These are phyloP conservation scores for Aspergillus wentii DNA, from an alignment of 495 filamentous ascomycete species.

Conservation along the genomic window DNA sequence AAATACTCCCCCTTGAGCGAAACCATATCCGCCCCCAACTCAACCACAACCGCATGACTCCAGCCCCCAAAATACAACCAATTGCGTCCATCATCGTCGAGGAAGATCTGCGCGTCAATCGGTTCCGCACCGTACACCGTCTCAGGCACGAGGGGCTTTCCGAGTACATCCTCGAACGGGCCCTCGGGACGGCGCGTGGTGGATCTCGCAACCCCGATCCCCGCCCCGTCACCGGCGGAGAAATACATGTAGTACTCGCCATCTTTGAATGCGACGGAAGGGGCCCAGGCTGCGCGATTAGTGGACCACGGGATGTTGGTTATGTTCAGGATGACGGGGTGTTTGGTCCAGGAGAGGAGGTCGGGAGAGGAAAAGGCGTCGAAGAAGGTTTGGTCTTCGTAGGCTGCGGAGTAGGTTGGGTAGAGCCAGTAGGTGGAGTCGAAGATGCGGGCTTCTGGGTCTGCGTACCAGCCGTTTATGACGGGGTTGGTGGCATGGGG, in stretches of 20 bases:
- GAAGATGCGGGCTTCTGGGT: slow-evolving; percentile 43
- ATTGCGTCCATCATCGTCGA: slow-evolving; percentile 35
- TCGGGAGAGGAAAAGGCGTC: slow-evolving; percentile 45
- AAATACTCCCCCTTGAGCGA: slow-evolving; percentile 21
- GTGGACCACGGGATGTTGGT: slow-evolving; percentile 36
- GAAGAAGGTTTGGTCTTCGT: slow-evolving; percentile 39
- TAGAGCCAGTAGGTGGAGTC: slow-evolving; percentile 38
- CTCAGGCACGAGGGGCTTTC: slow-evolving; percentile 34
- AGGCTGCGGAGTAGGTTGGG: slow-evolving; percentile 34
- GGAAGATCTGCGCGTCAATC: slow-evolving; percentile 42
- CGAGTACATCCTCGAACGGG: slow-evolving; percentile 39
- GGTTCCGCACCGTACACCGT: slow-evolving; percentile 36
- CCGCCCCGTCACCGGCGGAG: slow-evolving; percentile 39
- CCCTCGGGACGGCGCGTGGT: slow-evolving; percentile 32
- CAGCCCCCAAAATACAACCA: slow-evolving; percentile 47
- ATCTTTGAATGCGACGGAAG: slow-evolving; percentile 30
- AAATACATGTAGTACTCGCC: slow-evolving; percentile 45
- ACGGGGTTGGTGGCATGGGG: slow-evolving; percentile 30
- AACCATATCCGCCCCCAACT: slow-evolving; percentile 42
- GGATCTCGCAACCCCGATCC: slow-evolving; percentile 39
- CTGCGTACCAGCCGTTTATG: slow-evolving; percentile 42
- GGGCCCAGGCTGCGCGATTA: slow-evolving; percentile 39
- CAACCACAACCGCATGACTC: slow-evolving; percentile 37
- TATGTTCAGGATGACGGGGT: slow-evolving; percentile 31
- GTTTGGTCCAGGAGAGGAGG: slow-evolving; percentile 39